Conservation (phyloP, 495 filamentous ascomycete species). For the Astrocystis sublimbata region DNA sequence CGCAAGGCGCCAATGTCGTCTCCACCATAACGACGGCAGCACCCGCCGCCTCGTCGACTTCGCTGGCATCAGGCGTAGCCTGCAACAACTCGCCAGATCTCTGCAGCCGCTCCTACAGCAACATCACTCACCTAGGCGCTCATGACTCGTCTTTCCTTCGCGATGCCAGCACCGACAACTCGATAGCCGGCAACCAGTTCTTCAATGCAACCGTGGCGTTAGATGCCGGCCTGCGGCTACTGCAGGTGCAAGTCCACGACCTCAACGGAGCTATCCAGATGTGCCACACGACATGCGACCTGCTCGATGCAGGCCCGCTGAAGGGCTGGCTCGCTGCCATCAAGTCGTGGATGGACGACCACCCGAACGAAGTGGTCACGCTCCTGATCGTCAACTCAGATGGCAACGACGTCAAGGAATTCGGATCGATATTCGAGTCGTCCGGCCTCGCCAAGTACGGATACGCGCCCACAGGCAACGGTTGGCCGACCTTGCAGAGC, state of each 20-base stretch:
- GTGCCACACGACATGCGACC: slow-evolving; percentile 65
- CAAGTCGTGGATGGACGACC: slow-evolving; percentile 63
- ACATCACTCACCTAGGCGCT: slow-evolving; percentile 67
- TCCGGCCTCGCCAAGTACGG: slow-evolving; percentile 61
- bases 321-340: slow-evolving; percentile 57
- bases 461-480: slow-evolving; percentile 48
- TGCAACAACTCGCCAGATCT: slow-evolving; percentile 70
- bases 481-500: slow-evolving; percentile 65
- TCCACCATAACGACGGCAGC: slow-evolving; percentile 21
- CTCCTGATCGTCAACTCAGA: slow-evolving; percentile 70
- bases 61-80: slow-evolving; percentile 32
- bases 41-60: slow-evolving; percentile 13
- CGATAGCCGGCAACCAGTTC: slow-evolving; percentile 66
- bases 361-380: slow-evolving; percentile 70
- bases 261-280: slow-evolving; percentile 53
- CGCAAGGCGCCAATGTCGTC: slow-evolving; percentile 20
- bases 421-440: slow-evolving; percentile 54
- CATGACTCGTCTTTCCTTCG: slow-evolving; percentile 70
- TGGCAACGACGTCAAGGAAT: slow-evolving; percentile 46
- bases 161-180: slow-evolving; percentile 51
- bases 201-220: slow-evolving; percentile 65
- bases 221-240: slow-evolving; percentile 65
- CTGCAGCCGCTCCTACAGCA: slow-evolving; percentile 62
- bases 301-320: slow-evolving; percentile 66
- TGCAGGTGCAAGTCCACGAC: slow-evolving; percentile 70